Conservation (phyloP, 2,329 filamentous ascomycete genomes). For the Eurotiales sp. region DNA sequence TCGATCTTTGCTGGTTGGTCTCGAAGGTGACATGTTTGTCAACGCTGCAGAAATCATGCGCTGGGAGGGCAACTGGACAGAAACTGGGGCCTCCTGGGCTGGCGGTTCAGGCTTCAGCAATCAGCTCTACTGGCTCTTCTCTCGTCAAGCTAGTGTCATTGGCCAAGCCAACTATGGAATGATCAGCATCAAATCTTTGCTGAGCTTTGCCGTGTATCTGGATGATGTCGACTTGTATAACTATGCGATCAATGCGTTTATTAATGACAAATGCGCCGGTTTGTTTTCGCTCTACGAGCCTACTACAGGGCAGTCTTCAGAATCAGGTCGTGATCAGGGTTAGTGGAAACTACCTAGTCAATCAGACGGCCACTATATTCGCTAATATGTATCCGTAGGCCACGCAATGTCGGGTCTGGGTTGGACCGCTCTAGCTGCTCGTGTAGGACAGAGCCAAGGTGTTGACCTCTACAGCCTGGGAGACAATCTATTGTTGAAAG, state of each 20-base stretch:
- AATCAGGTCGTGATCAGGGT: constrained; percentile 37
- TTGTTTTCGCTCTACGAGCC: constrained; percentile 25
- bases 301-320: constrained; percentile 33
- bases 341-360: neutral
- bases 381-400: constrained; percentile 4
- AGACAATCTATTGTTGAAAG: constrained; percentile 33
- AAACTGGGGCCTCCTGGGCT: constrained; percentile 30
- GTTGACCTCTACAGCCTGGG: constrained; percentile 30
- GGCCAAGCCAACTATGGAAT: constrained; percentile 45
- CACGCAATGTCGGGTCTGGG: constrained; percentile 30
- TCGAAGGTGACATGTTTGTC: constrained; percentile 40
- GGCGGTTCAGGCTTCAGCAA: constrained; percentile 37
- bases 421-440: constrained; percentile 34
- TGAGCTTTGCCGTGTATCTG: constrained; percentile 40
- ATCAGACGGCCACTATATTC: too few species aligned
- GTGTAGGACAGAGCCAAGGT: constrained; percentile 34
- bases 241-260: constrained; percentile 36
- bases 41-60: constrained; percentile 46
- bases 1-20: constrained; percentile 33
- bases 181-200: constrained; percentile 37
- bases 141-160: constrained; percentile 34
- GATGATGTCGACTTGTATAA: constrained; percentile 42
- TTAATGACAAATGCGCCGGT: constrained; percentile 37
- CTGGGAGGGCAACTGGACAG: constrained; percentile 41
- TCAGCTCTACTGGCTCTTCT: constrained; percentile 43